A percentile compares a stretch with the other conserved stretches of the same genome.
Evolutionary conservation across 139 green algal species (phyloP).

Genomic region (Coelastrella sp.): DNA sequence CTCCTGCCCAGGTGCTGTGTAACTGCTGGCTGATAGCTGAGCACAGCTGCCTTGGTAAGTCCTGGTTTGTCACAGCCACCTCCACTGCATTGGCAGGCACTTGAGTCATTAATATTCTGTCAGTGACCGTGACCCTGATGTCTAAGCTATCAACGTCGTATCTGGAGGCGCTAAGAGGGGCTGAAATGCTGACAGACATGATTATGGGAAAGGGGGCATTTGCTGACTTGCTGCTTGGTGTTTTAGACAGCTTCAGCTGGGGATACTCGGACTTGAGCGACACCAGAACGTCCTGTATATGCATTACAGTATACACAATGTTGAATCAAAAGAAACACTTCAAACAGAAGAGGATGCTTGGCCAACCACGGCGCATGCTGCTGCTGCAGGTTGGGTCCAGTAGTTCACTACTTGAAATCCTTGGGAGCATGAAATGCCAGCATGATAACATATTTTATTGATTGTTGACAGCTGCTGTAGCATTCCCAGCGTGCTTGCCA

Average conservation of each 20-base stretch:
- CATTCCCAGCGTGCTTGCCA: no score
- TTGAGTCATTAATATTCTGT: neutral
- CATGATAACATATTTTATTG: no score
- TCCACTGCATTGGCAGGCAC: neutral
- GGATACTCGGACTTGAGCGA: neutral
- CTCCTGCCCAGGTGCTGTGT: neutral
- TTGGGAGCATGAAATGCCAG: no score
- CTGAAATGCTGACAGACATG: neutral
- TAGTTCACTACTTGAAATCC: no score
- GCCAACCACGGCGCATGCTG: neutral
- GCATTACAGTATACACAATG: neutral
- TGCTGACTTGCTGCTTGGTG: neutral
- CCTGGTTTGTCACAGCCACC: neutral
- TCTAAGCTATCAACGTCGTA: conserved; percentile 19
- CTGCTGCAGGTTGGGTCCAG: neutral
- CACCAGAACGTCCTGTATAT: neutral
- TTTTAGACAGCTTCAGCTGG: conserved; percentile 10
- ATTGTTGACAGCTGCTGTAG: no score
- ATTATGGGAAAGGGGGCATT: neutral
- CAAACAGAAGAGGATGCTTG: neutral
- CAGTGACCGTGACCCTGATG: neutral
- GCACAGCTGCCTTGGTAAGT: neutral
- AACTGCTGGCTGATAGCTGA: neutral
- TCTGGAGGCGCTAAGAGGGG: neutral
- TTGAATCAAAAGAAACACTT: neutral